Evolutionary conservation across 2,329 filamentous ascomycete species (phyloP), one percentile per base, ranked within the genome.

Genomic region (Aspergillus fischeri): DNA sequence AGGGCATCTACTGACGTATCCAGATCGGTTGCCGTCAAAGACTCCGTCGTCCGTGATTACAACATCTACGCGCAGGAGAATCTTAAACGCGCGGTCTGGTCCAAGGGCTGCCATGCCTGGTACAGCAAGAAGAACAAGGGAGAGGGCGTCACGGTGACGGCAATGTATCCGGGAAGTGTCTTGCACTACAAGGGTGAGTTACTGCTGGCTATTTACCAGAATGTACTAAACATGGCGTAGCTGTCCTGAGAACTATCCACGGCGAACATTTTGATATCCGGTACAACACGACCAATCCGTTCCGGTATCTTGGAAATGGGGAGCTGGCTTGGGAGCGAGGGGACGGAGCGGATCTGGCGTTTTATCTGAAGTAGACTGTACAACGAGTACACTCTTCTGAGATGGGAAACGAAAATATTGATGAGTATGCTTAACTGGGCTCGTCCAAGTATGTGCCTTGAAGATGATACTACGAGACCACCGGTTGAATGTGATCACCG

Each of bases 81-180:
- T 42, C 60, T 69, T 24, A 65, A 65, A 38, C 59, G 59, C 41
- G 62, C 54, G 9, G 67, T 70, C 2, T 70, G 67, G 67, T 61
- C 59, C 17, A 61, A 63, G 50, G 63, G 65, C n/a, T 70, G 67
- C 47, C 59, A 57, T 28, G 60, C 62, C 3, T 70, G 66, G 67
- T 68, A 69, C 50, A 66, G 60, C 49, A 65, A 65, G 17, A 58
- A 42, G 24, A 54, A 42, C 24, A 50, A 45, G 14, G 49, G 32
- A 8, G 52, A 32, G 47, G 54, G 53, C 3, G 56, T 59, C 17
- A 56, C 50, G 9, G 62, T 67, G 14, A 67, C 62, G 2, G 66
- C 60, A 1, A 62, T 67, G 65, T 66, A 67, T 42, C 60, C 66
- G 4, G 66, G 67, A 8, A 68, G 65, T 54, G 52, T 57, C 1